Evolutionary conservation across 192 early-diverging fungal genomes (phyloP), one percentile per base, ranked within the genome.

Genomic region (Umbelopsis ramanniana): DNA sequence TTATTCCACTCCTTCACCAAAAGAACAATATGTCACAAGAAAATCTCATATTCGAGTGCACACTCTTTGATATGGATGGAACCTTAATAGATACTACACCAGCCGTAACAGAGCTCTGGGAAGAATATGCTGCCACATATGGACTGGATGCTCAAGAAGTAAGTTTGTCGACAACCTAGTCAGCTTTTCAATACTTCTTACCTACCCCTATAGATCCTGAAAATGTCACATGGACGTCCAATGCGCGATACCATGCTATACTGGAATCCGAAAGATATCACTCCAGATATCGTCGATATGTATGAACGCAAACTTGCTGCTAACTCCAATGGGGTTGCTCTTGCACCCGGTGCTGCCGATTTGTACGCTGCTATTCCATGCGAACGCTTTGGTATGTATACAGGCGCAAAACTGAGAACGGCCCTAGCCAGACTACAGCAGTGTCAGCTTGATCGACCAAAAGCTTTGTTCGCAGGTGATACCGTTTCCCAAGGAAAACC

Each of bases 11-110:
- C 7, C 40, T 6, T 43, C 40, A 50, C 17, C 7, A 1, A 29
- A 29, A 17, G 19, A n/a, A 50, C 0, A 50, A 17, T 50, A 21
- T n/a, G 19, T 50, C 48, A n/a, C 0, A 17, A 1, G 1, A 10
- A 63, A 63, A 14, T 12, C 40, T 29, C 33, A 63, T 19, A 4
- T 35, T 29, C 26, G 40, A 63, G 3, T 63, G 57, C 12, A 14
- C 57, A 14, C 24, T 81, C 17, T 81, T 77, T 66, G 79, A 81
- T 40, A 67, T 81, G 69, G 85, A 87, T 70, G 83, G 83, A 33
- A 87, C 85, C 2, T 50, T 87, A 35, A 78, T 87, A 52, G 85
- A 87, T 50, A 87, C 85, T 0, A 87, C 85, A 0, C 76, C 68
- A 12, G 68, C 79, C 19, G 80, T 87, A 6, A 80, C 80, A 26